phyloP scores from a whole-genome alignment of 495 filamentous ascomycete genomes.

The Lophiotrema nucula region DNA sequence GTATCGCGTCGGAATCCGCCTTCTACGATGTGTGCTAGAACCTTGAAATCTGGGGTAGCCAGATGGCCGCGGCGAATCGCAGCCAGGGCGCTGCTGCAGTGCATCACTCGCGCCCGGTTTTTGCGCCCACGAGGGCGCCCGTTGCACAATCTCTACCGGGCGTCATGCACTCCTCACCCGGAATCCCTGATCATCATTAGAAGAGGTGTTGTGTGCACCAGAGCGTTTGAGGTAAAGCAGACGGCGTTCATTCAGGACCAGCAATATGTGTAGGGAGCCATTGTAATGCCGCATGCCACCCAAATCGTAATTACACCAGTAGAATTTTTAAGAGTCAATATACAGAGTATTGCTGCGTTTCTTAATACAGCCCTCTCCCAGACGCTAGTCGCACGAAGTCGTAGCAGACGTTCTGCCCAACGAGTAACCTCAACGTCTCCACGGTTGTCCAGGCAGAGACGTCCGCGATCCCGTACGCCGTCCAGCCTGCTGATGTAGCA shows the following conservation, averaged over 20 bases:
- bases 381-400: slow-evolving; percentile 80
- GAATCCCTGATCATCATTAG: not conserved
- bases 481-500: slow-evolving; percentile 70
- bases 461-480: slow-evolving; percentile 73
- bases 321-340: not conserved
- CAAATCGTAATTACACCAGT: not conserved
- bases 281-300: not conserved
- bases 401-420: slow-evolving; percentile 82
- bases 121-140: not conserved
- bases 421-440: slow-evolving; percentile 71
- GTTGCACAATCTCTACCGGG: slow-evolving; percentile 3
- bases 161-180: slow-evolving; percentile 2
- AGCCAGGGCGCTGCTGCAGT: not conserved
- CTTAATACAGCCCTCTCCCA: slow-evolving; percentile 64
- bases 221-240: slow-evolving; percentile 8
- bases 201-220: not conserved
- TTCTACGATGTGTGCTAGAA: slow-evolving; percentile 7
- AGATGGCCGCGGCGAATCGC: slow-evolving; percentile 11
- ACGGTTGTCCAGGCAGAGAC: slow-evolving; percentile 80
- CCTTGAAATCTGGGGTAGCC: slow-evolving; percentile 29
- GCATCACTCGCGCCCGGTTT: slow-evolving; percentile 6
- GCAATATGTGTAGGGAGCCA: slow-evolving; percentile 14
- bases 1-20: slow-evolving; percentile 14
- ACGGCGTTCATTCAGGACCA: not conserved
- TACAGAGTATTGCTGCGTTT: not conserved